Base-by-base conservation (phyloP, 2,329 filamentous ascomycete genomes). In the Trichoderma sp. region DNA sequence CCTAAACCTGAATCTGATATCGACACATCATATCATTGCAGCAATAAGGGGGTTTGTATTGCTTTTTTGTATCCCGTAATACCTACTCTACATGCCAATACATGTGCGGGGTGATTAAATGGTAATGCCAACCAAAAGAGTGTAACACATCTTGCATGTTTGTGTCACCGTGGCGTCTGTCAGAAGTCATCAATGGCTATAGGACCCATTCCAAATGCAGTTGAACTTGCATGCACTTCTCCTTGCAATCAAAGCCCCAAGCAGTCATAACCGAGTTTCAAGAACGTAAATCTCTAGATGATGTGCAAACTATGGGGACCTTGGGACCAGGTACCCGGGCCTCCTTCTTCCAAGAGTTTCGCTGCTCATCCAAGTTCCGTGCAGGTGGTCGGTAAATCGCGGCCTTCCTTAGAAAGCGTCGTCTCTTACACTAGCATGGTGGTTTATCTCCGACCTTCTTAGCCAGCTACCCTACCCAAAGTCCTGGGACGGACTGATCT, bases 311-410 rank as follows among this genome's bases (percentile, higher is more conserved):
- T 12, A n/a, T 53, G n/a, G 45, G 41, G 65, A n/a, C 45, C 65
- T 35, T 35, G 6, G 56, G 71, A 74, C 71, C 71, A 74, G 71
- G 71, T 74, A 65, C 62, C 27, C 45, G 71, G 71, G 56, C 41
- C 60, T 41, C 21, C 21, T 6, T 66, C 18, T 66, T 53, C n/a
- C 33, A 35, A 31, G 71, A 45, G 16, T 67, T 53, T 45, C 24
- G 24, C 3, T n/a, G 41, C 45, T 35, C 21, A 24, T 24, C 21
- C 14, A 24, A 56, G 50, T 12, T 56, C 11, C 21, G 50, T 14
- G 21, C 45, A 53, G 1, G 45, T 53, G 45, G 45, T 12, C 18
- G 45, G 45, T 21, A 21, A 53, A 53, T 53, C 45, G 45, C 45
- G n/a, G 45, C 45, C 45, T 53, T 53, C n/a, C 18, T 12, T 4